Percentiles rank a stretch among this genome's conserved stretches.
These are phyloP conservation scores for Lagerstroemia speciosa DNA, from an alignment of 345 rosid species.

Conservation along the genomic window DNA sequence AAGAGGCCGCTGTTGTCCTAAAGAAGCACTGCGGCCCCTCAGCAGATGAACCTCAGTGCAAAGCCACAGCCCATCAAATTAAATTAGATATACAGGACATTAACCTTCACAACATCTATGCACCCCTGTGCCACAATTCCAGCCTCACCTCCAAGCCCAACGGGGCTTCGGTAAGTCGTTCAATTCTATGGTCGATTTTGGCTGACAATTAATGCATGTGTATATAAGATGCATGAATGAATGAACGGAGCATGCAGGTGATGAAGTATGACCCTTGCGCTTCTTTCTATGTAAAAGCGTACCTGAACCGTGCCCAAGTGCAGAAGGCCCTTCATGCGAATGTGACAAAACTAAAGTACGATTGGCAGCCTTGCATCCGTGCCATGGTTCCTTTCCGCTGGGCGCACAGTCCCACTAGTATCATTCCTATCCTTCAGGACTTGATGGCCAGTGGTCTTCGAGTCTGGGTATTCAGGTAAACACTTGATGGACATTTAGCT, in stretches of 20 bases:
- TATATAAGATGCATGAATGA: no score
- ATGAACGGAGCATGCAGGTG: conserved; percentile 19
- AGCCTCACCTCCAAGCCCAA: conserved; percentile 48
- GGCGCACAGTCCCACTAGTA: conserved; percentile 59
- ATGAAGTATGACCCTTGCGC: conserved; percentile 56
- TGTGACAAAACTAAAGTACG: conserved; percentile 47
- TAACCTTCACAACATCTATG: conserved; percentile 66
- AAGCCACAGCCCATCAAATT: conserved; percentile 17
- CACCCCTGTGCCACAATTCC: conserved; percentile 43
- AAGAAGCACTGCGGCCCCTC: conserved; percentile 43
- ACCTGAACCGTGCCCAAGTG: conserved; percentile 60
- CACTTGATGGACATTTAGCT: no score
- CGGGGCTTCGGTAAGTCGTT: conserved; percentile 18
- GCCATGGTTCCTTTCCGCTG: conserved; percentile 32
- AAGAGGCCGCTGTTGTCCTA: conserved; percentile 19
- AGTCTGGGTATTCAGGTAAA: conserved; percentile 70
- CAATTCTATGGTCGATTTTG: no score
- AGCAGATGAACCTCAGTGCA: conserved; percentile 29
- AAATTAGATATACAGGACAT: conserved; percentile 15
- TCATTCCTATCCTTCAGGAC: conserved; percentile 47
- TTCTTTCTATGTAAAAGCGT: conserved; percentile 48
- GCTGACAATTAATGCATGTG: no score
- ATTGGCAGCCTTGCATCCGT: conserved; percentile 79
- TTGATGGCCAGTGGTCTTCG: conserved; percentile 46
- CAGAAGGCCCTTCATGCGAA: conserved; percentile 79